phyloP scores from a whole-genome alignment of 257 asterid genomes.

The Solanum pennellii region DNA sequence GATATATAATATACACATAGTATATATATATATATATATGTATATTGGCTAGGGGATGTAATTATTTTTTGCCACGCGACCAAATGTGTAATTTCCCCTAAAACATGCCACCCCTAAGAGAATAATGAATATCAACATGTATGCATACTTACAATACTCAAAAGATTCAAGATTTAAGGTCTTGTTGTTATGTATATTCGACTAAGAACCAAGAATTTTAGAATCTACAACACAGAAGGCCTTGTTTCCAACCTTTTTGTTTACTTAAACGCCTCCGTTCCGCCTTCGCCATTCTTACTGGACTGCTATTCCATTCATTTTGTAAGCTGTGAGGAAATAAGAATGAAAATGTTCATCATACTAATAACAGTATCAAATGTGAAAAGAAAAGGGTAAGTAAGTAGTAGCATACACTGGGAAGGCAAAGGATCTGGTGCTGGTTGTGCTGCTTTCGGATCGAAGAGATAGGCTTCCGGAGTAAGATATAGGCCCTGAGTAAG shows the following conservation, averaged over 20 bases:
- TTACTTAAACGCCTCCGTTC: constrained; percentile 50
- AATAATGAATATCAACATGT: constrained; percentile 23
- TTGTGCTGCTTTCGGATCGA: constrained; percentile 86
- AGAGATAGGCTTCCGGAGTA: constrained; percentile 66
- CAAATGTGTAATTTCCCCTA: neutral
- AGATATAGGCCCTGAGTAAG: constrained; percentile 60
- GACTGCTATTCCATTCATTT: constrained; percentile 89
- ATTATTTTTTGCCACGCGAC: neutral
- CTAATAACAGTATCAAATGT: neutral
- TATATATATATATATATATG: neutral
- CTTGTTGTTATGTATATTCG: neutral
- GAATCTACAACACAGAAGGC: constrained; percentile 85
- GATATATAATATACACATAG: neutral
- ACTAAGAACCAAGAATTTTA: constrained; percentile 22
- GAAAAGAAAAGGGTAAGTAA: neutral
- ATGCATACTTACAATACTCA: constrained; percentile 24
- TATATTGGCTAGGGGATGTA: neutral
- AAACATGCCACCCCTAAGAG: neutral
- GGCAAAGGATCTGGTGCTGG: constrained; percentile 79
- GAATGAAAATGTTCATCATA: neutral
- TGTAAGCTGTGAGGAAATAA: constrained; percentile 44
- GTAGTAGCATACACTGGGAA: constrained; percentile 60
- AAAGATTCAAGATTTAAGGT: constrained; percentile 5
- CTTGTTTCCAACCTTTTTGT: constrained; percentile 67
- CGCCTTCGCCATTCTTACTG: constrained; percentile 81